Conservation (phyloP, 805 yeast species). For the Candida caryicola region DNA sequence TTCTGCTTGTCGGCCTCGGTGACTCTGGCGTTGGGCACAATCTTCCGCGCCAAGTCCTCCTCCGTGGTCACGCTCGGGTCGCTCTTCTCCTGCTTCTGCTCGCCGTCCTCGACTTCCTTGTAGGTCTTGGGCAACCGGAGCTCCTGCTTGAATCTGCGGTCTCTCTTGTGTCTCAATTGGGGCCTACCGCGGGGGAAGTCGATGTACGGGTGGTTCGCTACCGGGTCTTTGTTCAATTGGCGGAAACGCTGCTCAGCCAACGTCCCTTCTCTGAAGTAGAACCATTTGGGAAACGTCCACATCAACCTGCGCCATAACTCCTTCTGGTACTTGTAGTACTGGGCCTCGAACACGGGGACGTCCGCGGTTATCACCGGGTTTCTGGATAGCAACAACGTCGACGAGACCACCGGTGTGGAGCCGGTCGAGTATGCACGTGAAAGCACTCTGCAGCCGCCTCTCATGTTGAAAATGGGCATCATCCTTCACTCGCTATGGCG, state of each 20-base stretch:
- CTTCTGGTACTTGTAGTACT: constrained; percentile 77
- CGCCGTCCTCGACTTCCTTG: constrained; percentile 30
- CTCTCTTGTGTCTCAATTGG: constrained; percentile 83
- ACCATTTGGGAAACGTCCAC: constrained; percentile 97
- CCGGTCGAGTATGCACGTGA: constrained; percentile 12
- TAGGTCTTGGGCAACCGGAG: constrained; percentile 71
- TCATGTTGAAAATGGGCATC: neutral
- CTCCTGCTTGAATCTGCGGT: constrained; percentile 77
- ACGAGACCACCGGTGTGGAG: constrained; percentile 18
- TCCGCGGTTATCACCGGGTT: constrained; percentile 83
- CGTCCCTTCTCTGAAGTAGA: constrained; percentile 86
- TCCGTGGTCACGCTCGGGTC: constrained; percentile 13
- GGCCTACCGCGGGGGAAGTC: constrained; percentile 84
- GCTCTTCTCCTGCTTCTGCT: constrained; percentile 21
- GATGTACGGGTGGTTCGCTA: constrained; percentile 67
- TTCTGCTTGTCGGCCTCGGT: constrained; percentile 73
- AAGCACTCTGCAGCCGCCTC: constrained; percentile 4
- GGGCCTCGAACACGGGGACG: constrained; percentile 63
- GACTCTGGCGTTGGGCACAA: constrained; percentile 63
- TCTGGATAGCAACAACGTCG: constrained; percentile 71
- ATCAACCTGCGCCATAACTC: constrained; percentile 85
- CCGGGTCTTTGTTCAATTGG: constrained; percentile 73
- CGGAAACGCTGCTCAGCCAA: constrained; percentile 78
- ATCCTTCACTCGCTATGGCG: neutral
- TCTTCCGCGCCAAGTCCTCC: constrained; percentile 64